These are phyloP conservation scores for Dactylis glomerata DNA, from an alignment of 176 grass and related monocot genomes.

Conservation along the genomic window DNA sequence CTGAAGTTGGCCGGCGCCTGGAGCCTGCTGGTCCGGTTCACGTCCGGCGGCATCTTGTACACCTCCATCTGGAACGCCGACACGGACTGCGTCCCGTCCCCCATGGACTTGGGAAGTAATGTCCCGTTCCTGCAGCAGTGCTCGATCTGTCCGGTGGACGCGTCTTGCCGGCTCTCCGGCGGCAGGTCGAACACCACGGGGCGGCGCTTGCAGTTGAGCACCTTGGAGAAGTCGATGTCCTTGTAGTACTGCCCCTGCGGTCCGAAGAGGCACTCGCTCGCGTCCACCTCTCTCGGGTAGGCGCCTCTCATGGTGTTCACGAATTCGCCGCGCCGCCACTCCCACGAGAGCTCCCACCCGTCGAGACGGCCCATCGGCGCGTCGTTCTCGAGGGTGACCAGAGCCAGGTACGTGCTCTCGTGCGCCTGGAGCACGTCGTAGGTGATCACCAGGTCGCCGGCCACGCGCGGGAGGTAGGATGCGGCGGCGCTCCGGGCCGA, in stretches of 20 bases:
- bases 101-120: slow-evolving; percentile 63
- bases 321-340: slow-evolving; percentile 64
- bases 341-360: slow-evolving; percentile 66
- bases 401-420: slow-evolving; percentile 52
- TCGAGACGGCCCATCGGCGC: slow-evolving; percentile 59
- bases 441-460: slow-evolving; percentile 64
- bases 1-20: slow-evolving; percentile 50
- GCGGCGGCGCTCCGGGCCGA: not conserved
- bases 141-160: slow-evolving; percentile 31
- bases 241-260: slow-evolving; percentile 49
- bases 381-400: slow-evolving; percentile 64
- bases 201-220: slow-evolving; percentile 54
- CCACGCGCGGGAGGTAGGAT: slow-evolving; percentile 30
- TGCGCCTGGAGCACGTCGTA: slow-evolving; percentile 70
- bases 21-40: slow-evolving; percentile 43
- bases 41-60: slow-evolving; percentile 87
- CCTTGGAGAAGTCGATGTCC: slow-evolving; percentile 64
- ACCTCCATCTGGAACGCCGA: slow-evolving; percentile 87
- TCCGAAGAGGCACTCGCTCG: slow-evolving; percentile 52
- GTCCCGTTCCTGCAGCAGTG: slow-evolving; percentile 87
- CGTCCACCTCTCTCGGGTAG: slow-evolving; percentile 43
- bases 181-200: slow-evolving; percentile 58
- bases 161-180: slow-evolving; percentile 39
- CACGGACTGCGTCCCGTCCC: slow-evolving; percentile 45
- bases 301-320: slow-evolving; percentile 62